Conservation (phyloP, 2,329 filamentous ascomycete species). For the Hirsutella rhossiliensis region DNA sequence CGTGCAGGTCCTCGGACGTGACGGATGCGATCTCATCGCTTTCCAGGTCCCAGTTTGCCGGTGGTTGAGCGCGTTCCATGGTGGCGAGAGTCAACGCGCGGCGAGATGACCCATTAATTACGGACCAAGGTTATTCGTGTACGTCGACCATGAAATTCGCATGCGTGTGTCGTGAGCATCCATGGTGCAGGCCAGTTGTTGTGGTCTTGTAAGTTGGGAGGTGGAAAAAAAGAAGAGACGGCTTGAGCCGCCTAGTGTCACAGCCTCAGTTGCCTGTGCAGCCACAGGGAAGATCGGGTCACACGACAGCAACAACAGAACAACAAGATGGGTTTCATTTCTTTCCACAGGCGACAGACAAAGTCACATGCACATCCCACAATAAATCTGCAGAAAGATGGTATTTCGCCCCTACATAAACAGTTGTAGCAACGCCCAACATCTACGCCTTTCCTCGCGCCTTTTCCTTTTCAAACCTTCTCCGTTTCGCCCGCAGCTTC, state of each 20-base stretch:
- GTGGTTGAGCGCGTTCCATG: constrained; percentile 2
- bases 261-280: no score
- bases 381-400: not conserved
- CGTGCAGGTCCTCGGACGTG: constrained; percentile 32
- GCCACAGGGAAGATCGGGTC: no score
- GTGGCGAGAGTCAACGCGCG: not conserved
- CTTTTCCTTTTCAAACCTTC: constrained; percentile 68
- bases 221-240: not conserved
- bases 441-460: constrained; percentile 19
- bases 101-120: no score
- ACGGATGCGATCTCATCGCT: constrained; percentile 34
- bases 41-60: constrained; percentile 27
- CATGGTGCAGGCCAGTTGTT: no score
- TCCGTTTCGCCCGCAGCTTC: constrained; percentile 76
- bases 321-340: no score
- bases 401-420: not conserved
- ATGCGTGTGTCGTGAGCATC: no score
- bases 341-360: not conserved
- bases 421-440: not conserved
- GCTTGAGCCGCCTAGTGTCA: no score
- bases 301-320: no score
- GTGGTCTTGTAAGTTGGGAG: no score
- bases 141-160: no score
- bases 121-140: not conserved
- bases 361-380: no score